A percentile compares a stretch with the other conserved stretches of the same genome.
Conservation (phyloP, 169 alveolate species). For the Plasmodium billcollinsi region DNA sequence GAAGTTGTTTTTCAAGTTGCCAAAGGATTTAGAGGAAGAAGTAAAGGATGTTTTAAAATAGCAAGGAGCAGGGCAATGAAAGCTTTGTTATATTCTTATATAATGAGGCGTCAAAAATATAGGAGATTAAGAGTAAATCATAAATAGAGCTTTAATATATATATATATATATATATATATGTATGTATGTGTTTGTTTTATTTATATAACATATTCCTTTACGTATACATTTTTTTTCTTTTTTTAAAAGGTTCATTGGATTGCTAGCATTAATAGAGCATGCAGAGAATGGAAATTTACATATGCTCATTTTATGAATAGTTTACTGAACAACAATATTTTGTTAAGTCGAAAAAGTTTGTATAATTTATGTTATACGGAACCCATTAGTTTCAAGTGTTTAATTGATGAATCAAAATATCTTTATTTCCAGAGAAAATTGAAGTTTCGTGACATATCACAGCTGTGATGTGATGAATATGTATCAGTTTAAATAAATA, state of each 20-base stretch:
- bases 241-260: slow-evolving; percentile 83
- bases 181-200: slow-evolving; percentile 23
- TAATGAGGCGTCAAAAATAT: slow-evolving; percentile 77
- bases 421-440: slow-evolving; percentile 75
- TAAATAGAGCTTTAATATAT: slow-evolving; percentile 1
- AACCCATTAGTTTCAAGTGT: slow-evolving; percentile 84
- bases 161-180: slow-evolving; percentile 17
- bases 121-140: slow-evolving; percentile 67
- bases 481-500: background rate
- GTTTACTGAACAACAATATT: slow-evolving; percentile 80
- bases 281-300: slow-evolving; percentile 86
- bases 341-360: slow-evolving; percentile 83
- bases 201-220: background rate
- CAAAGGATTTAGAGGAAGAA: slow-evolving; percentile 86
- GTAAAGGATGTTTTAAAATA: slow-evolving; percentile 85
- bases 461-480: slow-evolving; percentile 15
- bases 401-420: slow-evolving; percentile 86
- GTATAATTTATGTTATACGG: slow-evolving; percentile 81
- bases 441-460: slow-evolving; percentile 79
- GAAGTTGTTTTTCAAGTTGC: slow-evolving; percentile 85
- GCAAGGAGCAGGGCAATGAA: slow-evolving; percentile 86
- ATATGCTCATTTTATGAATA: slow-evolving; percentile 82
- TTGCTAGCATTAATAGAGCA: slow-evolving; percentile 84
- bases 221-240: background rate
- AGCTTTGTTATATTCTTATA: slow-evolving; percentile 83